Evolutionary conservation across 805 yeast species (phyloP).

Genomic region (Saccharomycopsis fibuligera): DNA sequence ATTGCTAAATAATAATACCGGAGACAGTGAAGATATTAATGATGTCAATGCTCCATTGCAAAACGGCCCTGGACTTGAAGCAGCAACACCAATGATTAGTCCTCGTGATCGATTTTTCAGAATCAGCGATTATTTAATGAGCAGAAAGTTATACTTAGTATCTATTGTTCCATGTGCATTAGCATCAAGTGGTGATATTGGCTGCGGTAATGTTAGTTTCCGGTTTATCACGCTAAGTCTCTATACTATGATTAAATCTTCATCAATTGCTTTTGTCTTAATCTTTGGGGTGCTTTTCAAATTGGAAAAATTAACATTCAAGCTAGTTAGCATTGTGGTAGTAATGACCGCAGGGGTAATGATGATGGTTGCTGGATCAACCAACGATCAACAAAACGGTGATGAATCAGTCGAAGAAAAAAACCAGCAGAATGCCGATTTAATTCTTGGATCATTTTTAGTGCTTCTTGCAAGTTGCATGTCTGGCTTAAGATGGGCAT

Average conservation of each 20-base stretch:
- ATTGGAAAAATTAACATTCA: slow-evolving; percentile 67
- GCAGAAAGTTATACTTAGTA: slow-evolving; percentile 36
- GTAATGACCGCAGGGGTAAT: slow-evolving; percentile 81
- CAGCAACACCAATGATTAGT: slow-evolving; percentile 10
- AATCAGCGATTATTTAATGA: slow-evolving; percentile 25
- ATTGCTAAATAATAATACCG: slow-evolving; percentile 6
- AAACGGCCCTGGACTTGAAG: too few relatives aligned
- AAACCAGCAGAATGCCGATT: slow-evolving; percentile 18
- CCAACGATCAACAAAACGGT: slow-evolving; percentile 17
- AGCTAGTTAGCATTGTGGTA: slow-evolving; percentile 59
- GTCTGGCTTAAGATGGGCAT: slow-evolving; percentile 92
- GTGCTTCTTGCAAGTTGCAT: slow-evolving; percentile 75
- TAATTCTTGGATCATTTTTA: slow-evolving; percentile 54
- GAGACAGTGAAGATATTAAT: slow-evolving; percentile 13
- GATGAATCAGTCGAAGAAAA: slow-evolving; percentile 13
- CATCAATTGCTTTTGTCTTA: slow-evolving; percentile 81
- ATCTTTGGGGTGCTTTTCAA: slow-evolving; percentile 79
- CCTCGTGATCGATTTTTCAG: slow-evolving; percentile 5
- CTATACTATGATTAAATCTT: slow-evolving; percentile 90
- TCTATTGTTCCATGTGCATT: slow-evolving; percentile 77
- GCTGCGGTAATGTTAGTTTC: slow-evolving; percentile 81
- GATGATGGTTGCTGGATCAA: slow-evolving; percentile 66
- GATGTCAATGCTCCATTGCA: too few relatives aligned
- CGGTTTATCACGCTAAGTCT: slow-evolving; percentile 72
- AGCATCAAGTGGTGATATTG: slow-evolving; percentile 91